Percentiles rank a stretch among this genome's conserved stretches.
These are phyloP conservation scores for Lentinula lateritia DNA, from an alignment of 768 basidiomycete genomes.

Conservation along the genomic window DNA sequence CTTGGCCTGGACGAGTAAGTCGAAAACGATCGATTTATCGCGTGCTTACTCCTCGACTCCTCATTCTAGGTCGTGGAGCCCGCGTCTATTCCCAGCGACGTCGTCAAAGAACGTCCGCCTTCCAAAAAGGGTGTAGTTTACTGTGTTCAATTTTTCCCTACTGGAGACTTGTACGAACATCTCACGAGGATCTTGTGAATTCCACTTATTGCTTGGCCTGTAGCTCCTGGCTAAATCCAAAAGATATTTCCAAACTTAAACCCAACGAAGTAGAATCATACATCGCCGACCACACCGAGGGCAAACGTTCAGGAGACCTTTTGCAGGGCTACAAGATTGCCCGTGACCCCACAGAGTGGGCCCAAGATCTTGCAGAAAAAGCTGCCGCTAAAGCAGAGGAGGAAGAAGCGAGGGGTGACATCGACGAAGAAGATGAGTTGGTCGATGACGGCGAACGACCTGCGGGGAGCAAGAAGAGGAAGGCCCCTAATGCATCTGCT, in stretches of 20 bases:
- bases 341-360: slow-evolving; percentile 58
- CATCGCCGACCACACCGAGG: slow-evolving; percentile 73
- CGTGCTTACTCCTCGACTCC: neutral
- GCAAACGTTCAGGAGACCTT: slow-evolving; percentile 56
- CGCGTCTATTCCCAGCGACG: slow-evolving; percentile 50
- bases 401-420: slow-evolving; percentile 25
- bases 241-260: slow-evolving; percentile 78
- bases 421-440: slow-evolving; percentile 44
- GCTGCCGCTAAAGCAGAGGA: slow-evolving; percentile 31
- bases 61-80: slow-evolving; percentile 72
- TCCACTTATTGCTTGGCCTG: neutral
- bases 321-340: slow-evolving; percentile 70
- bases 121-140: slow-evolving; percentile 70
- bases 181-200: neutral
- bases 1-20: slow-evolving; percentile 94
- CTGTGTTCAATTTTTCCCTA: slow-evolving; percentile 83
- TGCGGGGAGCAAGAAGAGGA: slow-evolving; percentile 12
- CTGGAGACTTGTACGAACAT: slow-evolving; percentile 81
- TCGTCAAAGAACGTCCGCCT: slow-evolving; percentile 65
- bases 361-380: slow-evolving; percentile 23
- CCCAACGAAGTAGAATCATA: slow-evolving; percentile 79
- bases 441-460: slow-evolving; percentile 30
- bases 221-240: slow-evolving; percentile 81
- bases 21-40: neutral
- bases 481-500: slow-evolving; percentile 2